These are phyloP conservation scores for Protostelium mycophagum DNA, from an alignment of 78 protist species.

Conservation along the genomic window DNA sequence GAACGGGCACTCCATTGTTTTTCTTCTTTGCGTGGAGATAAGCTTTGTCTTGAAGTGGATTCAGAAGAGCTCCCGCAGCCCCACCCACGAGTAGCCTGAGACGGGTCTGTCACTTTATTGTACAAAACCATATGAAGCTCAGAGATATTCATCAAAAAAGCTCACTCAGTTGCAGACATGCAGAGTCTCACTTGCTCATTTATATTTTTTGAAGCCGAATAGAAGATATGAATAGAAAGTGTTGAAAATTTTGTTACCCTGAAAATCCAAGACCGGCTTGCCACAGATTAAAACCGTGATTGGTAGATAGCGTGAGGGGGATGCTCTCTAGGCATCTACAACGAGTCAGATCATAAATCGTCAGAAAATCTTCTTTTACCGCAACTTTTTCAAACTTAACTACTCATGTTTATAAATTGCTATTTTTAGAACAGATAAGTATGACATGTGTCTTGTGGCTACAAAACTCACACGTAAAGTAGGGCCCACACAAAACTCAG, in stretches of 20 bases:
- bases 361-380: background rate
- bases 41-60: background rate
- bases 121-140: no score
- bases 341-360: background rate
- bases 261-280: background rate
- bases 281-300: background rate
- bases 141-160: no score
- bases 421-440: no score
- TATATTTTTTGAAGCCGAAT: no score
- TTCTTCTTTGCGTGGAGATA: background rate
- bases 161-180: no score
- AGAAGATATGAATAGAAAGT: background rate
- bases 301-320: background rate
- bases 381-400: no score
- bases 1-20: background rate
- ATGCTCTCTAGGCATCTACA: background rate
- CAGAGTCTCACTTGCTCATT: no score
- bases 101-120: no score
- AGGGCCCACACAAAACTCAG: background rate
- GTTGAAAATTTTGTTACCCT: background rate
- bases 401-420: no score
- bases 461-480: background rate
- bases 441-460: no score
- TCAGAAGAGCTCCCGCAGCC: background rate
- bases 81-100: background rate